Evolutionary conservation across 2,329 filamentous ascomycete genomes (phyloP).

Genomic region (Talaromyces amestolkiae): DNA sequence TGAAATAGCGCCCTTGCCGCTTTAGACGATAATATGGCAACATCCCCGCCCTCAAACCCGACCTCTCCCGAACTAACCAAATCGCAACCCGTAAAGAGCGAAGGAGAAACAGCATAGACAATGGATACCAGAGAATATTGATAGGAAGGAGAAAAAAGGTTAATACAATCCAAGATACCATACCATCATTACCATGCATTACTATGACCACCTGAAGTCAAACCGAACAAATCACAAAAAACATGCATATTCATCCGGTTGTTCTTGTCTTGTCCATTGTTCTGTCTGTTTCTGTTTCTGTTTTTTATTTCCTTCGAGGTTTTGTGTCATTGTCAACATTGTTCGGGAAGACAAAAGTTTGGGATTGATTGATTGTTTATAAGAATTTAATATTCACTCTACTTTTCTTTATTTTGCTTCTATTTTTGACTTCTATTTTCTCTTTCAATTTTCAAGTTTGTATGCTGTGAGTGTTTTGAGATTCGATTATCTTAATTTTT

Average conservation of each 20-base stretch:
- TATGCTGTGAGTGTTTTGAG: too few relatives aligned
- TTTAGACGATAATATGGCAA: conserved; percentile 48
- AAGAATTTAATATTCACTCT: conserved; percentile 15
- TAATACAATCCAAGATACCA: conserved; percentile 13
- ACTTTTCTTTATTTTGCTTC: background rate
- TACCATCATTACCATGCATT: background rate
- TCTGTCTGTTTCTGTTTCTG: background rate
- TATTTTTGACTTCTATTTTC: background rate
- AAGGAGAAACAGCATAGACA: conserved; percentile 39
- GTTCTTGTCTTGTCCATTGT: background rate
- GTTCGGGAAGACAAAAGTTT: conserved; percentile 22
- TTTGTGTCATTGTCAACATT: background rate
- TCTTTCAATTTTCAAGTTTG: background rate
- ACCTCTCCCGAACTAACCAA: conserved; percentile 49
- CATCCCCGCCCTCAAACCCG: conserved; percentile 49
- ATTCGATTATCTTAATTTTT: too few relatives aligned
- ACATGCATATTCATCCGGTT: background rate
- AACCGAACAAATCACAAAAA: background rate
- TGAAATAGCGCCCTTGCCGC: conserved; percentile 45
- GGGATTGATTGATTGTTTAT: conserved; percentile 15
- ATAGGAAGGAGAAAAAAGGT: conserved; percentile 1
- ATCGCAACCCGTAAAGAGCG: conserved; percentile 44
- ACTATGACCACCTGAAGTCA: background rate
- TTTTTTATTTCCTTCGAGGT: background rate
- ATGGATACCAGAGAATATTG: background rate